Percentiles rank a stretch among this genome's conserved stretches.
phyloP scores from a whole-genome alignment of 140 eudicot species.

The Anethum foeniculum region DNA sequence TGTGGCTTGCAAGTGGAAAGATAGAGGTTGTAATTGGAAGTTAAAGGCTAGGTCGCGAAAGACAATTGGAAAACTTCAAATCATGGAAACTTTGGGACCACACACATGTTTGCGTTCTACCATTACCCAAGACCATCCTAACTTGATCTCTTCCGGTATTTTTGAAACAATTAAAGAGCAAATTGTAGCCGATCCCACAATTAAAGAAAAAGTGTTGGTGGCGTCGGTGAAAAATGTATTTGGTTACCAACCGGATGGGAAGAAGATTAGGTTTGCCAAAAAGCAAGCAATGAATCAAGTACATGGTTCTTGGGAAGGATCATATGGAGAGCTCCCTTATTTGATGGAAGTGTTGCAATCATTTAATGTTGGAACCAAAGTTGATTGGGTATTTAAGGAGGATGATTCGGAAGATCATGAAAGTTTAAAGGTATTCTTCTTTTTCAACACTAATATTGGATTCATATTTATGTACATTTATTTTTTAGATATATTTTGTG shows the following conservation, averaged over 20 bases:
- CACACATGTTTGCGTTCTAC: neutral
- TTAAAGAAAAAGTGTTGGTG: neutral
- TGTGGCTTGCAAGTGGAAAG: neutral
- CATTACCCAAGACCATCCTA: neutral
- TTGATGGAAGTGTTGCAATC: neutral
- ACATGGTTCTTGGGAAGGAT: neutral
- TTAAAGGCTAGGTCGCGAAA: neutral
- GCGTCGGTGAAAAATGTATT: neutral
- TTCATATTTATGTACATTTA: no score
- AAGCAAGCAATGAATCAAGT: neutral
- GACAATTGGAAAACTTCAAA: neutral
- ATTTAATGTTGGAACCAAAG: neutral
- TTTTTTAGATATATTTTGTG: no score
- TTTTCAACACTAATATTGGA: no score
- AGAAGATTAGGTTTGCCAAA: neutral
- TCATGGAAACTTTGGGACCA: neutral
- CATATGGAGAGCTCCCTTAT: neutral
- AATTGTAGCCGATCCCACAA: neutral
- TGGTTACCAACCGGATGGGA: neutral
- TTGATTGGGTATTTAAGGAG: neutral
- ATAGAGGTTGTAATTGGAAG: neutral
- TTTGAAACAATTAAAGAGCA: neutral
- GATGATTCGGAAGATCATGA: no score
- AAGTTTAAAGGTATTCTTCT: no score
- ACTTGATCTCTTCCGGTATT: neutral